Percentiles rank a stretch among this genome's conserved stretches.
Evolutionary conservation across 345 rosid genomes (phyloP).

Genomic region (Xanthoceras sorbifolium): DNA sequence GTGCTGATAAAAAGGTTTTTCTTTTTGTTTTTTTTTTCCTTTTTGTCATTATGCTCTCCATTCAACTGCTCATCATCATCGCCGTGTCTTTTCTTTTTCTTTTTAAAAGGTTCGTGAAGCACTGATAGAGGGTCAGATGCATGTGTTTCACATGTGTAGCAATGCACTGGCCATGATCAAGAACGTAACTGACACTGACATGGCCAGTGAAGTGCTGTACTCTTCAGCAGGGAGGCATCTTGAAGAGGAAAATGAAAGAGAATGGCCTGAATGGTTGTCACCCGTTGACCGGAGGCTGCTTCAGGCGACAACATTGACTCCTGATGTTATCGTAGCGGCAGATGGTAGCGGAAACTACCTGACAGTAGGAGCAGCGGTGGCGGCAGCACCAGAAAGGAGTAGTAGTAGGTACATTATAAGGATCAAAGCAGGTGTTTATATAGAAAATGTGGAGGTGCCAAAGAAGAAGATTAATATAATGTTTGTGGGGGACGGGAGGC

Average conservation of each 20-base stretch:
- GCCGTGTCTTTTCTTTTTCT: neutral
- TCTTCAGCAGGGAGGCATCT: constrained; percentile 25
- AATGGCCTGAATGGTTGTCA: constrained; percentile 86
- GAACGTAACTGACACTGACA: constrained; percentile 47
- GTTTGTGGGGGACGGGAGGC: constrained; percentile 93
- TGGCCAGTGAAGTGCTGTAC: constrained; percentile 21
- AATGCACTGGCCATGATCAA: constrained; percentile 52
- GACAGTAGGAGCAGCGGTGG: constrained; percentile 72
- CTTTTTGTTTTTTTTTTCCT: neutral
- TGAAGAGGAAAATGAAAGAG: constrained; percentile 18
- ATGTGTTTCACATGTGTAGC: constrained; percentile 39
- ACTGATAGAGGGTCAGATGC: constrained; percentile 35
- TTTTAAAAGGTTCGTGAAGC: constrained; percentile 29
- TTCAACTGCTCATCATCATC: too few species aligned
- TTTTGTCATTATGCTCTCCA: neutral
- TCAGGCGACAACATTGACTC: constrained; percentile 56
- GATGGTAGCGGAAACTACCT: constrained; percentile 74
- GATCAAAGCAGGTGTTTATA: constrained; percentile 80
- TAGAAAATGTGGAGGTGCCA: constrained; percentile 74
- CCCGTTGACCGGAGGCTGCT: constrained; percentile 70
- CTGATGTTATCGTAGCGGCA: constrained; percentile 72
- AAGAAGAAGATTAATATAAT: constrained; percentile 61
- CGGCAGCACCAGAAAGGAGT: constrained; percentile 69
- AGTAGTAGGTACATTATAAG: constrained; percentile 58
- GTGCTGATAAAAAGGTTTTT: constrained; percentile 30